Percentiles rank a stretch among this genome's conserved stretches.
phyloP scores from a whole-genome alignment of 768 basidiomycete genomes.

The Phlebiopsis gigantea region DNA sequence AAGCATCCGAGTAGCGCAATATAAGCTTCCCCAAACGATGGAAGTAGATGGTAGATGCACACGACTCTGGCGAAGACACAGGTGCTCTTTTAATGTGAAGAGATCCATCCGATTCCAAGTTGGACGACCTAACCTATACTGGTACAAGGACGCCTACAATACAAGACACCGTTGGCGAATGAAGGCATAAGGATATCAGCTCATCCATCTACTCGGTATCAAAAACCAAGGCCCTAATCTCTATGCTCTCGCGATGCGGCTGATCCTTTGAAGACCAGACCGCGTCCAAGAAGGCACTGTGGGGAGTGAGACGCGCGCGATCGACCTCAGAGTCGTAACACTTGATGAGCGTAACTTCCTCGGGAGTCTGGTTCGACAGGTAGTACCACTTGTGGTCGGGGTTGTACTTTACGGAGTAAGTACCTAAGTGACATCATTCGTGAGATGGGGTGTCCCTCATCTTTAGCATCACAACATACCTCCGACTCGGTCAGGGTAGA shows the following conservation, averaged over 20 bases:
- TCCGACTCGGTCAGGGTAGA: constrained; percentile 32
- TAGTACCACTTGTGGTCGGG: constrained; percentile 36
- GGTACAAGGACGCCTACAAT: too few species aligned
- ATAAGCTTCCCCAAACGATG: too few species aligned
- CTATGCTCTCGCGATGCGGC: constrained; percentile 38
- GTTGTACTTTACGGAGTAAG: constrained; percentile 31
- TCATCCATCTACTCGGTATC: constrained; percentile 33
- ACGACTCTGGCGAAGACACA: too few species aligned
- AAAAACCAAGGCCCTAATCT: constrained; percentile 39
- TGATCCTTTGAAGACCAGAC: constrained; percentile 28
- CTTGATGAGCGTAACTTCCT: constrained; percentile 40
- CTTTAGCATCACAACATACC: constrained; percentile 3
- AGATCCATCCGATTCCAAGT: too few species aligned
- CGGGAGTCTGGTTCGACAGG: constrained; percentile 33
- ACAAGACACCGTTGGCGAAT: too few species aligned
- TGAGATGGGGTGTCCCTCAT: neutral
- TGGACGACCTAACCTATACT: too few species aligned
- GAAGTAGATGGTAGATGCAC: too few species aligned
- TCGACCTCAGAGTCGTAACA: constrained; percentile 39
- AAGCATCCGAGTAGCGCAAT: too few species aligned
- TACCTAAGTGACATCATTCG: constrained; percentile 17
- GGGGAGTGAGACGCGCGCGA: constrained; percentile 37
- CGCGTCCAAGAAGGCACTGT: constrained; percentile 35
- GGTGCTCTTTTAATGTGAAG: too few species aligned
- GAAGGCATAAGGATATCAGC: too few species aligned